A percentile compares a stretch with the other conserved stretches of the same genome.
These are phyloP conservation scores for Afroboletus lepidellus DNA, from an alignment of 1,284 basidiomycete genomes.

Conservation along the genomic window DNA sequence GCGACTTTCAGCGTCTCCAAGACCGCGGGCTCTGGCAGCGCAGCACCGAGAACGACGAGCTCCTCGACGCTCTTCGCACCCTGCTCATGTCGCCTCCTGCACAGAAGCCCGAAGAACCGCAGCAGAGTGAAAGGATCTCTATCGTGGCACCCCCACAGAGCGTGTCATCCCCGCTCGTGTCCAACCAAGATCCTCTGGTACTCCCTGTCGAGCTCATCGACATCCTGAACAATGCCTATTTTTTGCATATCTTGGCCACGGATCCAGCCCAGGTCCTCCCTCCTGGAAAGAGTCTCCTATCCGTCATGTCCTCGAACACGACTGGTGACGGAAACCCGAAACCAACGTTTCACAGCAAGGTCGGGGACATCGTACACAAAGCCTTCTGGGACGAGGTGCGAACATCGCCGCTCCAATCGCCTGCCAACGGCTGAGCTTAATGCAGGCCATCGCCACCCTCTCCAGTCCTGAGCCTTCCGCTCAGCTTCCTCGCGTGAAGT, in stretches of 20 bases:
- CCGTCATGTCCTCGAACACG: constrained; percentile 49
- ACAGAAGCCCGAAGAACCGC: not conserved
- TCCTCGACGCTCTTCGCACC: constrained; percentile 29
- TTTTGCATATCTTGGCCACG: constrained; percentile 62
- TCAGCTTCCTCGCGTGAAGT: constrained; percentile 51
- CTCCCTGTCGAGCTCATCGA: constrained; percentile 56
- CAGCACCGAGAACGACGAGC: constrained; percentile 33
- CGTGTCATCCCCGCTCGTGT: constrained; percentile 31
- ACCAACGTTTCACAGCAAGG: constrained; percentile 44
- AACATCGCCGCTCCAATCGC: constrained; percentile 9
- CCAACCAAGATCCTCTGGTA: constrained; percentile 28
- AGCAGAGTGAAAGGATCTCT: constrained; percentile 14
- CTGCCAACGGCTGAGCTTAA: constrained; percentile 20
- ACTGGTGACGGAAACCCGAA: constrained; percentile 23
- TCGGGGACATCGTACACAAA: constrained; percentile 53
- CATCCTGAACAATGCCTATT: constrained; percentile 54
- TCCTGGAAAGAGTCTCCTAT: constrained; percentile 65
- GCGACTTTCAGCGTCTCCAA: constrained; percentile 29
- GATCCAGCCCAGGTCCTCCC: constrained; percentile 58
- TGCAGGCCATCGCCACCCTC: constrained; percentile 43
- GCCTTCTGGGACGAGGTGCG: constrained; percentile 74
- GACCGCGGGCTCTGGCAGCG: constrained; percentile 35
- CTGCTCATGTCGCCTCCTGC: constrained; percentile 15
- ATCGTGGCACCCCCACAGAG: constrained; percentile 29
- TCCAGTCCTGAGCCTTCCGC: constrained; percentile 43